Conservation (phyloP, 2,329 filamentous ascomycete genomes). For the Aaosphaeria pasadenensis region DNA sequence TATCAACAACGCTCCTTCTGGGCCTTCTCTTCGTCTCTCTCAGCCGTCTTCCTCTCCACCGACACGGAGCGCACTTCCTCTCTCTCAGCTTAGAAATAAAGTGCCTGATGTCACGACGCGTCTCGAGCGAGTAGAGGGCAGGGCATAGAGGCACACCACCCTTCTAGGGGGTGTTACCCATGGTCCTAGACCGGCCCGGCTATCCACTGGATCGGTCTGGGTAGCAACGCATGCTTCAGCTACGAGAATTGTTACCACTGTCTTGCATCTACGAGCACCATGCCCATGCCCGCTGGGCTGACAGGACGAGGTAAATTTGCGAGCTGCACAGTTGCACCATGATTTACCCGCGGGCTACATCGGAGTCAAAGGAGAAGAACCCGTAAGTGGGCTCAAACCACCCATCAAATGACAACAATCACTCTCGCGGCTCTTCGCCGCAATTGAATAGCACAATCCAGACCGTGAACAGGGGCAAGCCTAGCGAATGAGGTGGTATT, state of each 20-base stretch:
- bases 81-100: slow-evolving; percentile 1
- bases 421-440: no score
- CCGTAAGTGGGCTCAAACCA: no score
- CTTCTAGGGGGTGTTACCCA: slow-evolving; percentile 1
- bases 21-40: no score
- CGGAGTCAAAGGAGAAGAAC: neutral
- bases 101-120: slow-evolving; percentile 4
- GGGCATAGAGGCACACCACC: neutral
- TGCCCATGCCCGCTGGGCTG: slow-evolving; percentile 1
- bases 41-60: neutral
- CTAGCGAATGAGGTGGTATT: no score
- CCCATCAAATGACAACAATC: no score
- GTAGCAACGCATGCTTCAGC: slow-evolving; percentile 11
- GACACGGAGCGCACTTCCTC: neutral
- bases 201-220: slow-evolving; percentile 9
- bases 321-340: slow-evolving; percentile 20
- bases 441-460: no score
- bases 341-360: slow-evolving; percentile 29
- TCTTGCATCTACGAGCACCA: slow-evolving; percentile 5
- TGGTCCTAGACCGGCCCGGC: slow-evolving; percentile 12
- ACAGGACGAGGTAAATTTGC: slow-evolving; percentile 16
- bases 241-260: no score
- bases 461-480: no score
- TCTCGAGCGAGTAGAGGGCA: neutral
- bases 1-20: no score